These are phyloP conservation scores for Leptographium wingfieldii DNA, from an alignment of 2,329 filamentous ascomycete species.

Conservation along the genomic window DNA sequence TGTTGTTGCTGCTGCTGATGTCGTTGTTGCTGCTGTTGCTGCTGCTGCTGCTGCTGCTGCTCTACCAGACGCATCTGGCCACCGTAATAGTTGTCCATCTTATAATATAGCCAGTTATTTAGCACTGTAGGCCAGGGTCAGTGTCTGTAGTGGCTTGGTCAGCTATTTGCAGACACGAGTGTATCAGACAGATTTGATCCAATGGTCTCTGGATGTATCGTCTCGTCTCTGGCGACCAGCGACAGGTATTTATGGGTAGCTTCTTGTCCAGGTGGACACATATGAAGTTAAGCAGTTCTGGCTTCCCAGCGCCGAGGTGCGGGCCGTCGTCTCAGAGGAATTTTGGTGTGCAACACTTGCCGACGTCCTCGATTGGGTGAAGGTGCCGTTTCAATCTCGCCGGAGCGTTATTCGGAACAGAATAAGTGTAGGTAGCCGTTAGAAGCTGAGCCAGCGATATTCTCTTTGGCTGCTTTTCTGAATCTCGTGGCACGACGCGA, in stretches of 20 bases:
- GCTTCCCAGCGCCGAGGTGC: neutral
- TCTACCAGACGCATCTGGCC: constrained; percentile 2
- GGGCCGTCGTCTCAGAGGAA: neutral
- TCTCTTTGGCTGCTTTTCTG: neutral
- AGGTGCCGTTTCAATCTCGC: neutral
- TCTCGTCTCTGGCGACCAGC: neutral
- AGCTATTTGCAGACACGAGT: no score
- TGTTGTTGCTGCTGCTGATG: neutral
- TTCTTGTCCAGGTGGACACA: neutral
- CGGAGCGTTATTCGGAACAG: neutral
- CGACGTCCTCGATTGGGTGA: neutral
- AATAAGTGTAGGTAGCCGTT: neutral
- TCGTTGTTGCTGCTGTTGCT: constrained; percentile 1
- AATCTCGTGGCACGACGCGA: neutral
- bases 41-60: constrained; percentile 1
- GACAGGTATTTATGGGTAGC: neutral
- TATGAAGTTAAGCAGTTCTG: neutral
- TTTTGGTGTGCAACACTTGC: neutral
- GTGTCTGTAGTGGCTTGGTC: no score
- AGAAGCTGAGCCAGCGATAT: neutral
- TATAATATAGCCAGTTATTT: neutral
- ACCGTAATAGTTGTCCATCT: constrained; percentile 7
- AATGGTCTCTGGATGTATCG: neutral
- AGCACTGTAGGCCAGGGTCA: no score
- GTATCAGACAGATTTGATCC: neutral